Base-by-base conservation (phyloP, 163 green algal genomes). In the Dunaliella salina region DNA sequence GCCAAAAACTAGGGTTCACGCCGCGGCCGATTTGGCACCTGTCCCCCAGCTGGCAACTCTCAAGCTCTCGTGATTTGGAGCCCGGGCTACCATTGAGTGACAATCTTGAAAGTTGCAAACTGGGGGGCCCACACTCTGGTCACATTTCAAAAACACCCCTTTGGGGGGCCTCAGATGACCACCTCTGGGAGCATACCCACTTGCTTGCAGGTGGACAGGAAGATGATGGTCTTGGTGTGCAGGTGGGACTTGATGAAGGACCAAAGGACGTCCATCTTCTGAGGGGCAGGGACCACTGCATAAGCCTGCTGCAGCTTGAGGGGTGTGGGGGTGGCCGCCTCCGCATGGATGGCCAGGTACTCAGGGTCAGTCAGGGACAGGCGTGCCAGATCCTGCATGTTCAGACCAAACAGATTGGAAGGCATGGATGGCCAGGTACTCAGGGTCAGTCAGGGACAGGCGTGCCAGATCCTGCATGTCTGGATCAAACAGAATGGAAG, bases 171-270 rank as follows among this genome's bases (percentile, higher is more conserved):
- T n/a, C n/a, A n/a, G n/a, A n/a, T n/a, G n/a, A n/a, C n/a, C n/a
- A n/a, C n/a, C n/a, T n/a, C n/a, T n/a, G n/a, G n/a, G 84, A 45
- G 18, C 18, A 4, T 33, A 17, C 86, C 11, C 84, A 95, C 94
- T 91, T 98, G 95, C 90, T 99, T 99, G 95, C 97, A 99, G 1
- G 95, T 99, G 50, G 94, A 96, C 8, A 99, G 86, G 87, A 99
- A 99, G 8, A 99, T 90, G 71, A 99, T 96, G 30, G 86, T 95
- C n/a, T 95, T 94, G 75, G 88, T 87, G 83, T 94, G 94, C 35
- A 98, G 90, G 89, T 99, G 97, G 1, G 94, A 94, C 83, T 96
- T 96, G 78, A 99, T 94, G 91, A 99, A 99, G 57, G 92, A 95
- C 97, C 96, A 99, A 75, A 99, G 86, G 81, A 98, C 89, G 86